A percentile compares a stretch with the other conserved stretches of the same genome.
phyloP scores from a whole-genome alignment of 2,329 filamentous ascomycete genomes.

The Alternaria alternata region DNA sequence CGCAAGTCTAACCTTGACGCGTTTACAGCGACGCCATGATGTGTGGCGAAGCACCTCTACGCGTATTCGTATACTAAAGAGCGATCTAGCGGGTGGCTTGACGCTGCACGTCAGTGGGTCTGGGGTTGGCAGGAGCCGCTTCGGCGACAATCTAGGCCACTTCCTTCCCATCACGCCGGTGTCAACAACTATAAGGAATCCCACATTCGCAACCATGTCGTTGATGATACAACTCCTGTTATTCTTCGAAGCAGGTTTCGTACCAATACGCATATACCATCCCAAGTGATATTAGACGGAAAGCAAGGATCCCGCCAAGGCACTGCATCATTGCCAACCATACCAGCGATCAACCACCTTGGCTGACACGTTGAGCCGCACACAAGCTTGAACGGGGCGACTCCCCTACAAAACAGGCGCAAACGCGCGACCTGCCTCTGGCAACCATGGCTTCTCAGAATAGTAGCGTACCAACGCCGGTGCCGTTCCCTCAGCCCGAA shows the following conservation, averaged over 20 bases:
- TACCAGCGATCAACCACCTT: conserved; percentile 21
- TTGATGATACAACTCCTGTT: not conserved
- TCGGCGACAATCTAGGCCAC: conserved; percentile 12
- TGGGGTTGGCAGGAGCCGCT: conserved; percentile 13
- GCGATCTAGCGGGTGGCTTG: conserved; percentile 12
- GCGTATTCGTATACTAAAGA: conserved; percentile 6
- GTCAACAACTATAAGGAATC: conserved; percentile 11
- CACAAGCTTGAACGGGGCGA: conserved; percentile 4
- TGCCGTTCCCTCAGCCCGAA: conserved; percentile 39
- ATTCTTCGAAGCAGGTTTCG: conserved; percentile 13
- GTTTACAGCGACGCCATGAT: not conserved
- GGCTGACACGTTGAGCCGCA: conserved; percentile 18
- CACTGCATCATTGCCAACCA: conserved; percentile 18
- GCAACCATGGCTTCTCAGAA: conserved; percentile 33
- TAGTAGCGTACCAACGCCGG: conserved; percentile 32
- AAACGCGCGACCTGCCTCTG: not conserved
- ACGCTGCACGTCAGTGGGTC: conserved; percentile 14
- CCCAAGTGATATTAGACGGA: conserved; percentile 6
- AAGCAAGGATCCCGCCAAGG: conserved; percentile 28
- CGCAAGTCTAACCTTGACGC: conserved; percentile 2
- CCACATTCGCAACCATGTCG: conserved; percentile 14
- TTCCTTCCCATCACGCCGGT: conserved; percentile 1
- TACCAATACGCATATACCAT: conserved; percentile 4
- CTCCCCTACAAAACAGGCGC: conserved; percentile 11
- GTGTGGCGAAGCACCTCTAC: conserved; percentile 3